phyloP scores from a whole-genome alignment of 2,329 filamentous ascomycete species.

The Stromatinia cepivora region DNA sequence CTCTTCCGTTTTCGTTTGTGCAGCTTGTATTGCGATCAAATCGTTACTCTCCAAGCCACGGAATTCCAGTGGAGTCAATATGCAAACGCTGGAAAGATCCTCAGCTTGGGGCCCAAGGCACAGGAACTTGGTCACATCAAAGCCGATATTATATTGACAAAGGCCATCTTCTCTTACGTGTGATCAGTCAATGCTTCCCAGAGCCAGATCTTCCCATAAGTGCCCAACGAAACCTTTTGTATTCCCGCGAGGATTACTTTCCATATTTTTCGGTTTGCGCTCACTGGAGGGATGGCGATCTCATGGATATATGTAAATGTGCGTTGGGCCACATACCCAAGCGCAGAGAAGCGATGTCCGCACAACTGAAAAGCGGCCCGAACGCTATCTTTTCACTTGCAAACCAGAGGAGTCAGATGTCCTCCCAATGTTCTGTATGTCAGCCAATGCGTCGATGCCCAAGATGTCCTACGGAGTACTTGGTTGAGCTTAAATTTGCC shows the following conservation, averaged over 20 bases:
- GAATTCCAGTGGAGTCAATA: conserved; percentile 49
- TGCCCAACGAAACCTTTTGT: conserved; percentile 56
- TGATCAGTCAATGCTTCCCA: conserved; percentile 55
- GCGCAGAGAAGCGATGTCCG: conserved; percentile 42
- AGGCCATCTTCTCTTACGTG: conserved; percentile 57
- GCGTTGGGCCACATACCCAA: conserved; percentile 57
- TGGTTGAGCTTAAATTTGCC: conserved; percentile 59
- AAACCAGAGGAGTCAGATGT: conserved; percentile 46
- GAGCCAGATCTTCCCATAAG: conserved; percentile 52
- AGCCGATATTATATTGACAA: conserved; percentile 55
- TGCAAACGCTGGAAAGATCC: conserved; percentile 52
- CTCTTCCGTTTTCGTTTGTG: conserved; percentile 58
- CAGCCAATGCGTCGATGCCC: conserved; percentile 61
- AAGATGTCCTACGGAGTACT: conserved; percentile 61
- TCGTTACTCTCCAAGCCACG: conserved; percentile 49
- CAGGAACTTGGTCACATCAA: conserved; percentile 53
- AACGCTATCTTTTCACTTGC: conserved; percentile 24
- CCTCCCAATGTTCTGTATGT: conserved; percentile 55
- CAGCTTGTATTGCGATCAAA: conserved; percentile 55
- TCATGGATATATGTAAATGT: conserved; percentile 62
- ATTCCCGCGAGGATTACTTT: conserved; percentile 59
- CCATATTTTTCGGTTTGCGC: conserved; percentile 63
- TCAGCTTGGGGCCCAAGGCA: conserved; percentile 38
- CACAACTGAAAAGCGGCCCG: conserved; percentile 39
- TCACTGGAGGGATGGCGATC: conserved; percentile 61